Evolutionary conservation across 179 eudicot genomes (phyloP).

Genomic region (Silene coronaria): DNA sequence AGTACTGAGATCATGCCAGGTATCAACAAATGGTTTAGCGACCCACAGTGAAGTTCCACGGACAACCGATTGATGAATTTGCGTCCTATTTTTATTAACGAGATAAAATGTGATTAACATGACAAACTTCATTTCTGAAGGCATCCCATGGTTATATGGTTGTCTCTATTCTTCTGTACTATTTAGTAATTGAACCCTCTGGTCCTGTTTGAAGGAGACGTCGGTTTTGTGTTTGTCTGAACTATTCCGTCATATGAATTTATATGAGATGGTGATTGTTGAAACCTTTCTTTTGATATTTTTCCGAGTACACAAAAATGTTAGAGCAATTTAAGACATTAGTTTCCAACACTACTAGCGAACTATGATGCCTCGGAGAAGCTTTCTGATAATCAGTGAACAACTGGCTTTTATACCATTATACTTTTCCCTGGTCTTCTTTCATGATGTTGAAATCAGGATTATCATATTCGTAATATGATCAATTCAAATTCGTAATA

Average conservation of each 20-base stretch:
- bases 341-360: neutral
- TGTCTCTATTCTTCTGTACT: slow-evolving; percentile 8
- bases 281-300: neutral
- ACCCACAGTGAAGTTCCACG: slow-evolving; percentile 35
- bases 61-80: neutral
- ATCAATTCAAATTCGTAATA: no score
- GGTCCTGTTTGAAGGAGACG: neutral
- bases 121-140: slow-evolving; percentile 4
- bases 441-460: no score
- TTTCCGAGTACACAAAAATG: neutral
- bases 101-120: neutral
- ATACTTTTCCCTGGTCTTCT: no score
- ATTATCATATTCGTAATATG: no score
- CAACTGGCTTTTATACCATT: no score
- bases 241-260: neutral
- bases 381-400: no score
- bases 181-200: neutral
- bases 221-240: neutral
- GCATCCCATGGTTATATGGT: slow-evolving; percentile 13
- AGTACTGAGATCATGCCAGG: slow-evolving; percentile 74
- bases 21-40: slow-evolving; percentile 56
- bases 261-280: neutral
- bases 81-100: neutral
- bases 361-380: no score
- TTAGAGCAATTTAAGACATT: no score